Conservation (phyloP, 2,329 filamentous ascomycete species). For the Aspergillus ruber region DNA sequence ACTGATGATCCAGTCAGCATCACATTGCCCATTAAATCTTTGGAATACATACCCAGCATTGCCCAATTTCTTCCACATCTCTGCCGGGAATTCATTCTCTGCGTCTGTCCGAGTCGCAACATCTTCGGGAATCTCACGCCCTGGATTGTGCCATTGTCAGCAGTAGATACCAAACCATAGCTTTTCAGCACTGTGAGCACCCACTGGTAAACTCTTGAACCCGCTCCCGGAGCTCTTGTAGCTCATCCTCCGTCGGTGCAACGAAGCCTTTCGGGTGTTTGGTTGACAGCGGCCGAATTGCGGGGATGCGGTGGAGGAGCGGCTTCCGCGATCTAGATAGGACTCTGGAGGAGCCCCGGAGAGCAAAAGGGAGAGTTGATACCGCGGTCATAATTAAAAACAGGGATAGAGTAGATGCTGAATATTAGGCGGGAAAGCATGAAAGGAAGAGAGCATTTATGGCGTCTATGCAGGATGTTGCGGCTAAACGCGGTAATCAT, state of each 20-base stretch:
- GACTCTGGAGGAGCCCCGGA: slow-evolving; percentile 27
- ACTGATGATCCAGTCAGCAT: slow-evolving; percentile 28
- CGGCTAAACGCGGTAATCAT: slow-evolving; percentile 43
- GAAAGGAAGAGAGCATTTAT: slow-evolving; percentile 2
- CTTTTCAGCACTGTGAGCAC: slow-evolving; percentile 3
- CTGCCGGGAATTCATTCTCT: slow-evolving; percentile 77
- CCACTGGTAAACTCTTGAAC: slow-evolving; percentile 76
- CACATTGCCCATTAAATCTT: too few relatives aligned
- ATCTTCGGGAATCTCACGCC: slow-evolving; percentile 78
- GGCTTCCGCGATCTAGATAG: slow-evolving; percentile 18
- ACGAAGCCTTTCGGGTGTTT: slow-evolving; percentile 62
- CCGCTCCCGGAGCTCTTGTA: slow-evolving; percentile 72
- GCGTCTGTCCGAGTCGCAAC: slow-evolving; percentile 77
- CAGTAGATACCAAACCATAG: neutral
- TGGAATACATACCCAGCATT: slow-evolving; percentile 58
- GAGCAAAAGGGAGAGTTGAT: slow-evolving; percentile 23
- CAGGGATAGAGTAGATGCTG: neutral
- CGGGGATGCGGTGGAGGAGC: slow-evolving; percentile 23
- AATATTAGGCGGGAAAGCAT: neutral
- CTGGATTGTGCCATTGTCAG: slow-evolving; percentile 26
- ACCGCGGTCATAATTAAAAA: slow-evolving; percentile 25
- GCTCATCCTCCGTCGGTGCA: slow-evolving; percentile 63
- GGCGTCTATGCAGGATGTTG: slow-evolving; percentile 2
- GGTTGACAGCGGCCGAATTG: slow-evolving; percentile 50
- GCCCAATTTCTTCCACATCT: slow-evolving; percentile 91